phyloP scores from a whole-genome alignment of 2,329 filamentous ascomycete genomes.

The Hortaea werneckii region DNA sequence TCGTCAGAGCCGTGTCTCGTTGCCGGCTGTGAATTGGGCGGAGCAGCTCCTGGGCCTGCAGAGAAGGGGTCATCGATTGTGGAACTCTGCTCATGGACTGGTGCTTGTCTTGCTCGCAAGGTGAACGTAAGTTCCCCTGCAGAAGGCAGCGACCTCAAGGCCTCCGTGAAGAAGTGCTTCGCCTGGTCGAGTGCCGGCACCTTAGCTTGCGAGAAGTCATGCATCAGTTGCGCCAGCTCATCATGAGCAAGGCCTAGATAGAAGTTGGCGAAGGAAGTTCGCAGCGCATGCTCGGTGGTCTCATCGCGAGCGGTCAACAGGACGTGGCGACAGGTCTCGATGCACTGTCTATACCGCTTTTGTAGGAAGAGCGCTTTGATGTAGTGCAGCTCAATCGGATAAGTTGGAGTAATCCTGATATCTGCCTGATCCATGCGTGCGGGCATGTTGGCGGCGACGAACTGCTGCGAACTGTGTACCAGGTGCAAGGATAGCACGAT shows the following conservation, averaged over 20 bases:
- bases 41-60: not conserved
- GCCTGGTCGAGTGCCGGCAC: slow-evolving; percentile 31
- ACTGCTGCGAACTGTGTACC: not conserved
- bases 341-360: slow-evolving; percentile 22
- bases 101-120: not conserved
- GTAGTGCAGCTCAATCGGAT: slow-evolving; percentile 17
- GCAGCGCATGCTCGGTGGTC: slow-evolving; percentile 10
- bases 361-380: slow-evolving; percentile 22
- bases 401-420: slow-evolving; percentile 2
- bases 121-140: not conserved
- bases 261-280: slow-evolving; percentile 32
- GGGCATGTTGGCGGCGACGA: not conserved
- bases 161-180: slow-evolving; percentile 28
- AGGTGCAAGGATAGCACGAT: too few relatives aligned
- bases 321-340: slow-evolving; percentile 20
- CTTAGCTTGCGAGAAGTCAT: slow-evolving; percentile 37
- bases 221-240: slow-evolving; percentile 35
- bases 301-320: slow-evolving; percentile 7
- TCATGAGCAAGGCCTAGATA: slow-evolving; percentile 39
- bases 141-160: slow-evolving; percentile 12
- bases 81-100: not conserved
- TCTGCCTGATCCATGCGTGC: slow-evolving; percentile 2
- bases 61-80: not conserved
- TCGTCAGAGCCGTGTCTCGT: not conserved
- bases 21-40: not conserved